phyloP scores from a whole-genome alignment of 129 eudicot genomes.

The Chrysanthemum makinoi region DNA sequence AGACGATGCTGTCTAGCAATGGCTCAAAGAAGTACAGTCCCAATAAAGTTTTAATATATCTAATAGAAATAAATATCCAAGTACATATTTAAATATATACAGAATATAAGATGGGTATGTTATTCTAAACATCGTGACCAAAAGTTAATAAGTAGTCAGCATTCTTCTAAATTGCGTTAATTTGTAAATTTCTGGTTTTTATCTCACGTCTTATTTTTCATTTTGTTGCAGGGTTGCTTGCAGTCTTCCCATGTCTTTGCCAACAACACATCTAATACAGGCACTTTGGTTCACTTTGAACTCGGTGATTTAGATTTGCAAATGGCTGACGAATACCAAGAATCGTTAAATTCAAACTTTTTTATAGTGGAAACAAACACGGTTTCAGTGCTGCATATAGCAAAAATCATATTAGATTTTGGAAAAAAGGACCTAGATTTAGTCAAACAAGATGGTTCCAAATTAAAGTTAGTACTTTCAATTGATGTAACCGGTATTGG shows the following conservation, averaged over 20 bases:
- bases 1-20: slow-evolving; percentile 1
- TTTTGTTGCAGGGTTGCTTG: slow-evolving; percentile 68
- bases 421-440: slow-evolving; percentile 68
- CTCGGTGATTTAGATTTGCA: slow-evolving; percentile 74
- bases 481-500: slow-evolving; percentile 75
- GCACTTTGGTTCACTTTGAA: slow-evolving; percentile 69
- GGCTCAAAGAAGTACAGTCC: not conserved
- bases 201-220: not conserved
- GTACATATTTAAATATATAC: not conserved
- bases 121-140: not conserved
- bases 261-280: slow-evolving; percentile 74
- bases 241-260: slow-evolving; percentile 84
- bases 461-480: slow-evolving; percentile 51
- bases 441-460: slow-evolving; percentile 45
- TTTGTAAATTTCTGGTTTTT: not conserved
- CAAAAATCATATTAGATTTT: slow-evolving; percentile 67
- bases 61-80: not conserved
- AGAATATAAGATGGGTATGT: not conserved
- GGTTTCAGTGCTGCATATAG: slow-evolving; percentile 67
- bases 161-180: not conserved
- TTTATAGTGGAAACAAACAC: slow-evolving; percentile 86
- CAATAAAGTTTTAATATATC: not conserved
- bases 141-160: not conserved
- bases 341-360: slow-evolving; percentile 57
- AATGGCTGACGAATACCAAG: slow-evolving; percentile 89